Evolutionary conservation across 208 protist genomes (phyloP), one percentile per base, ranked within the genome.

Genomic region (Trypanosomatidae sp.): DNA sequence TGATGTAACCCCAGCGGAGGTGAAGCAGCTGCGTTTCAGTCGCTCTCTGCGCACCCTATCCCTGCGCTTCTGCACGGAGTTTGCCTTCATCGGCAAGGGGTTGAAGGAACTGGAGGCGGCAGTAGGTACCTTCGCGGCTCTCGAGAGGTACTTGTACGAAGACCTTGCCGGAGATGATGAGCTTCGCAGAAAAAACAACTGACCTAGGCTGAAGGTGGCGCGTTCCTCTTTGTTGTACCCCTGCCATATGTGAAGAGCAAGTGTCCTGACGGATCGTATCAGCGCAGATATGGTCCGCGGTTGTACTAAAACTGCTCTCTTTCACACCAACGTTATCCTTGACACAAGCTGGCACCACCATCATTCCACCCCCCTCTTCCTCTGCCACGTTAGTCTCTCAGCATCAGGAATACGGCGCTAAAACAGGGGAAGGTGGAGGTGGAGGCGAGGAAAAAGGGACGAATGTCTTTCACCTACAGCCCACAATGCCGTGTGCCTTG

Each of bases 51-150:
- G 73, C 62, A 80, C 76, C 15, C 79, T 91, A 15, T 91, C 86
- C 3, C 41, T 91, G 50, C 83, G 83, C 15, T 83, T 79, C 71
- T 91, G 86, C 69, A 73, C 83, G 8, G 86, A 88, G 65, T 90
- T 87, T 65, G 82, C 82, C 28, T 56, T 68, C 13, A 77, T 84
- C 15, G 79, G 83, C n/a, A 58, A 62, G 28, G 67, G 67, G 12
- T 47, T 64, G 69, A 50, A 44, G 9, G 39, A 62, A 36, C 69
- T 90, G 30, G 77, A 77, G 44, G 59, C 49, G 12, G 74, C 69
- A 30, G 60, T 88, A 19, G 77, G 79, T 22, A 13, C 30, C 36
- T 85, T 90, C 41, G 74, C 82, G 1, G 69, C 69, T 6, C 71
- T 90, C 59, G 60, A 83, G 53, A 47, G 80, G 41, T 89, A 86